Evolutionary conservation across 441 rosid genomes (phyloP).

Genomic region (Corymbia calophylla): DNA sequence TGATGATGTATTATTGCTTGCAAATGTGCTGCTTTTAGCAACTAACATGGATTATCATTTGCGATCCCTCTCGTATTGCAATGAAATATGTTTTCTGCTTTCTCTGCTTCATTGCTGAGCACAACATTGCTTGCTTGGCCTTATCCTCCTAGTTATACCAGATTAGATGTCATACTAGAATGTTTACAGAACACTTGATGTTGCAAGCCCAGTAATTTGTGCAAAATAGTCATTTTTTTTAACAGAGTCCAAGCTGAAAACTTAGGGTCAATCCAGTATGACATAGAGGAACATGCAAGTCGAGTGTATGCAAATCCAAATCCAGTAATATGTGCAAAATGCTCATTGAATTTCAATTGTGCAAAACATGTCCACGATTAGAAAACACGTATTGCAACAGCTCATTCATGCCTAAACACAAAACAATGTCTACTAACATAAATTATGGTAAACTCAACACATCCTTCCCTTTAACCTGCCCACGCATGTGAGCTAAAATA

Average conservation of each 20-base stretch:
- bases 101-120: background rate
- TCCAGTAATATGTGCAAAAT: background rate
- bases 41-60: accelerated
- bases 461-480: background rate
- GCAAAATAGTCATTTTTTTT: background rate
- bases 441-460: background rate
- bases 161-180: background rate
- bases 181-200: background rate
- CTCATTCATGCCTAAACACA: background rate
- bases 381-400: background rate
- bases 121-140: background rate
- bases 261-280: background rate
- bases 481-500: background rate
- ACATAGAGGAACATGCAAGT: background rate
- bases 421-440: background rate
- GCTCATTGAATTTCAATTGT: background rate
- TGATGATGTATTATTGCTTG: background rate
- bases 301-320: background rate
- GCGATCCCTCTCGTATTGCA: background rate
- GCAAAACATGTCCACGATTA: background rate
- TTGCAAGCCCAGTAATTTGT: background rate
- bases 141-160: background rate
- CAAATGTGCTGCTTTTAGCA: background rate
- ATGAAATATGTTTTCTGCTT: background rate
- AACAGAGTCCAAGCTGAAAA: background rate